A percentile compares a stretch with the other conserved stretches of the same genome.
These are phyloP conservation scores for Xylona heveae DNA, from an alignment of 495 filamentous ascomycete species.

Conservation along the genomic window DNA sequence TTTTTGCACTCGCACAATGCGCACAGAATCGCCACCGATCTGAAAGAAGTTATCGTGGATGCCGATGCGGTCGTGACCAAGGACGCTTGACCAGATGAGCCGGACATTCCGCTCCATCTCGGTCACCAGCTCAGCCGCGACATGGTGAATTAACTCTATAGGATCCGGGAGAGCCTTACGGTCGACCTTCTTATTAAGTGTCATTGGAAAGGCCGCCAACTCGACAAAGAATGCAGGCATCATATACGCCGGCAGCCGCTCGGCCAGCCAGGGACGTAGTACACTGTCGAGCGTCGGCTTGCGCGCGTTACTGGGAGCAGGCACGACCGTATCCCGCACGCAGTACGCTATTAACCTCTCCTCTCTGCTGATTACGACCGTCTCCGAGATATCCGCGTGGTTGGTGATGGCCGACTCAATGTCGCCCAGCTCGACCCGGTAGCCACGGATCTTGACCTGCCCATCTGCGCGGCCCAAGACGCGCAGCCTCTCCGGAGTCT, in stretches of 20 bases:
- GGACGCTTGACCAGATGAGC: constrained; percentile 4
- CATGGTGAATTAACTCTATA: neutral
- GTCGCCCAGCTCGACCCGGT: constrained; percentile 27
- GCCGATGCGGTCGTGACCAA: constrained; percentile 6
- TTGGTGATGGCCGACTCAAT: constrained; percentile 22
- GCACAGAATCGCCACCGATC: constrained; percentile 12
- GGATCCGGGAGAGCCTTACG: neutral
- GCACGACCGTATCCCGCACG: constrained; percentile 2
- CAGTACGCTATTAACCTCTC: constrained; percentile 10
- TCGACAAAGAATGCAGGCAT: constrained; percentile 7
- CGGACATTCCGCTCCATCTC: constrained; percentile 1
- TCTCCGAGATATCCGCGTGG: constrained; percentile 12
- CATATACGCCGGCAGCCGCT: constrained; percentile 7
- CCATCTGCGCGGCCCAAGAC: constrained; percentile 26
- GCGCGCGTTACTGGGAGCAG: too few species aligned
- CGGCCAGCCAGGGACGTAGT: constrained; percentile 10
- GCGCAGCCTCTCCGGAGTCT: constrained; percentile 21
- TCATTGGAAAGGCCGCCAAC: constrained; percentile 5
- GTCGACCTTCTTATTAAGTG: constrained; percentile 5
- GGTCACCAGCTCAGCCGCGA: neutral
- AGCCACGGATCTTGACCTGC: constrained; percentile 29
- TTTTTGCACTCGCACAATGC: constrained; percentile 8
- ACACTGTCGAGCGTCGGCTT: constrained; percentile 3
- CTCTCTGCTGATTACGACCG: constrained; percentile 12
- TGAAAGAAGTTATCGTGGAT: constrained; percentile 11